phyloP scores from a whole-genome alignment of 2,329 filamentous ascomycete species.

The Rhexocercosporidium sp. region DNA sequence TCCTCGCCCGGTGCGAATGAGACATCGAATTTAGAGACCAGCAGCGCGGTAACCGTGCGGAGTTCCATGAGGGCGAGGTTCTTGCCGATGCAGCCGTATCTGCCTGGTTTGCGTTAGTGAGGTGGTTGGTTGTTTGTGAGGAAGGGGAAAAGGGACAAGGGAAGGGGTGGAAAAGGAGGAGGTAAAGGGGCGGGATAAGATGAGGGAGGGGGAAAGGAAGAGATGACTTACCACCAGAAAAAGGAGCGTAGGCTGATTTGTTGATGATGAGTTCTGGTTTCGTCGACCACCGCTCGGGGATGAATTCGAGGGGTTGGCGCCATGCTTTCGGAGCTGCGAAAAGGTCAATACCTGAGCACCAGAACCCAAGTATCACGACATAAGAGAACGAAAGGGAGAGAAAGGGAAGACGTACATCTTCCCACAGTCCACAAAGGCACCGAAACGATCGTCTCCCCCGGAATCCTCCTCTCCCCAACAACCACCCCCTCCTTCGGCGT shows the following conservation, averaged over 20 bases:
- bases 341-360: not conserved
- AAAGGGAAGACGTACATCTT: conserved; percentile 26
- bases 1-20: conserved; percentile 29
- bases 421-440: conserved; percentile 26
- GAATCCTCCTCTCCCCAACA: conserved; percentile 28
- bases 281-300: conserved; percentile 35
- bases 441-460: conserved; percentile 27
- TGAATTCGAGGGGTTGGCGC: conserved; percentile 24
- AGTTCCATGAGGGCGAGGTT: conserved; percentile 33
- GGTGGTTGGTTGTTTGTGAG: not conserved
- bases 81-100: conserved; percentile 30
- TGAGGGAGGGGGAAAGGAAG: not conserved
- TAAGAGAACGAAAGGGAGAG: not conserved
- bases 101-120: conserved; percentile 9
- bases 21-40: conserved; percentile 29
- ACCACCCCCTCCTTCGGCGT: conserved; percentile 47
- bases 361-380: not conserved
- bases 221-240: conserved; percentile 35
- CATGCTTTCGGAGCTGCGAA: conserved; percentile 6
- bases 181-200: not conserved
- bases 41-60: conserved; percentile 22
- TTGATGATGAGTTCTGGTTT: conserved; percentile 32
- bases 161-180: not conserved
- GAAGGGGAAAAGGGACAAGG: not conserved
- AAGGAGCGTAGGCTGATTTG: conserved; percentile 37